Conservation (phyloP, 2,329 filamentous ascomycete species). For the Amauroascus niger region DNA sequence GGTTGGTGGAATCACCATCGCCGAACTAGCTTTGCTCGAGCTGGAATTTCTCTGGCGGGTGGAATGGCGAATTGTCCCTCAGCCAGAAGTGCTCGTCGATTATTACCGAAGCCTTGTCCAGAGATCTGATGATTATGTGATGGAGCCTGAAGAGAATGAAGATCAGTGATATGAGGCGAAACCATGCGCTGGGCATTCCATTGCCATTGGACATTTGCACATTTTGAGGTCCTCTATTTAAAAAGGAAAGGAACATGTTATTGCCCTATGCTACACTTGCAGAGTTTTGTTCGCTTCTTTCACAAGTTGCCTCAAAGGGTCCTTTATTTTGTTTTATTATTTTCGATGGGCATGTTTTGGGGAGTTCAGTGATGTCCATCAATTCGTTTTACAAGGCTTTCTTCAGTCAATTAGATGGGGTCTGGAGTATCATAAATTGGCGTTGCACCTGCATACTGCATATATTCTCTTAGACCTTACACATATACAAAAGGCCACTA, state of each 20-base stretch:
- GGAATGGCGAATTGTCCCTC: constrained; percentile 94
- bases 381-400: not conserved
- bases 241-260: not conserved
- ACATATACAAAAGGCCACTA: not conserved
- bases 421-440: constrained; percentile 1
- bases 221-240: not conserved
- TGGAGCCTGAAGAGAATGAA: constrained; percentile 31
- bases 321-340: not conserved
- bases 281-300: not conserved
- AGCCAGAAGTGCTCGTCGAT: constrained; percentile 83
- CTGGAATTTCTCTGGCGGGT: constrained; percentile 86
- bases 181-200: not conserved
- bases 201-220: not conserved
- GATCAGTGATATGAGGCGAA: not conserved
- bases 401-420: constrained; percentile 5
- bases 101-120: constrained; percentile 85
- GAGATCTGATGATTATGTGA: constrained; percentile 49
- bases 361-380: constrained; percentile 3
- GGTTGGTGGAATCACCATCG: constrained; percentile 82
- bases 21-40: constrained; percentile 82
- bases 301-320: not conserved
- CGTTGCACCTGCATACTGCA: not conserved
- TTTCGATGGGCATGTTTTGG: constrained; percentile 1
- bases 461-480: not conserved
- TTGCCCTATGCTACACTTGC: not conserved